Conservation (phyloP, 192 early-diverging fungal genomes). For the Backusella westeae region DNA sequence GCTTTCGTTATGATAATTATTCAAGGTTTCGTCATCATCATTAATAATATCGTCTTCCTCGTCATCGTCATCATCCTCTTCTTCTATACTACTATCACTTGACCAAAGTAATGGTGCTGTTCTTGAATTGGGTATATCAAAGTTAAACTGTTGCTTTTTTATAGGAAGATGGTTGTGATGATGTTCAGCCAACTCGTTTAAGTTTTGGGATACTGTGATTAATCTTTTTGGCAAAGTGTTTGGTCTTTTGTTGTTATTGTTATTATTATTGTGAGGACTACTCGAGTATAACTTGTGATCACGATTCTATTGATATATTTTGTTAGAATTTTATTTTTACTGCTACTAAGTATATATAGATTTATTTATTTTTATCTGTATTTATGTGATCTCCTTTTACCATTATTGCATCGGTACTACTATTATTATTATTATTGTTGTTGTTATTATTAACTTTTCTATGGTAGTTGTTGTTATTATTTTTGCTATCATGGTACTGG, state of each 20-base stretch:
- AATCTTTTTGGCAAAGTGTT: neutral
- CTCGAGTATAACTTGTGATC: neutral
- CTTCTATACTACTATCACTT: constrained; percentile 3
- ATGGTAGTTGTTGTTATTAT: neutral
- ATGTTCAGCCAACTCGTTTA: constrained; percentile 2
- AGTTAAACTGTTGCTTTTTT: neutral
- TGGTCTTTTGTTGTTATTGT: neutral
- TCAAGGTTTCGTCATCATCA: neutral
- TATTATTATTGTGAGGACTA: neutral
- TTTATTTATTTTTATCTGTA: neutral
- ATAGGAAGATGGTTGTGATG: constrained; percentile 7
- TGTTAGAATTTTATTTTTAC: neutral
- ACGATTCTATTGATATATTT: neutral
- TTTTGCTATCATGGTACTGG: neutral
- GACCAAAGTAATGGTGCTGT: constrained; percentile 11
- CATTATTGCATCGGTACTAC: neutral
- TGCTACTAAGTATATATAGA: neutral
- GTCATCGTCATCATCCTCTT: neutral
- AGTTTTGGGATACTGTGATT: neutral
- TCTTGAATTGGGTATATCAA: neutral
- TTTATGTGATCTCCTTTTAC: neutral
- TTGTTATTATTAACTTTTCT: neutral
- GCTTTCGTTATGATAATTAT: neutral
- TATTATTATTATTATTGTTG: neutral
- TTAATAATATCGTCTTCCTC: neutral